Evolutionary conservation across 176 grass and related monocot genomes (phyloP), one percentile per base, ranked within the genome.

Genomic region (Oryza brachyantha): DNA sequence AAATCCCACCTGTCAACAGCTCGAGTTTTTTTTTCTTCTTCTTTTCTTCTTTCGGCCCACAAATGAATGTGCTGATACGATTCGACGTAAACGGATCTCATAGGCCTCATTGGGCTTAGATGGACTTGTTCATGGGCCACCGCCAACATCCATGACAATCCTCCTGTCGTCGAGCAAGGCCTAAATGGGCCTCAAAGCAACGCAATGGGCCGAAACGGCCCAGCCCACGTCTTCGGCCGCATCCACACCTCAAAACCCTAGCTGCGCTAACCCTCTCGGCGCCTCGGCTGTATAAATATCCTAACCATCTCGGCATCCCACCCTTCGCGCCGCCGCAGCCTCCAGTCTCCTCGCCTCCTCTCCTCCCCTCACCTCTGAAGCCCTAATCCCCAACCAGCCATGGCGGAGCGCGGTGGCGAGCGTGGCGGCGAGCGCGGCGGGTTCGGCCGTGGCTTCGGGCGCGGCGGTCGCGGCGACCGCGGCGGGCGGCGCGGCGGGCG

Each of bases 401-500:
- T 92, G 90, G 90, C 86, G 69, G 90, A 92, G 22, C 87, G 90
- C 77, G 88, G 83, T n/a, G 66, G 75, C 27, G 79, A 82, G 48
- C 79, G 79, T 17, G 79, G 86, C 5, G 87, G 78, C 22, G 85
- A 87, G 16, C 85, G 85, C 9, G 85, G 90, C 25, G 89, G 85
- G 0, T 86, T 87, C 64, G 77, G 89, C 1, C 85, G 89, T 17
- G 89, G 85, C 19, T 91, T 91, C 22, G 88, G 88, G 1, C 81
- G 87, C 5, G 78, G 88, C 27, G 78, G 63, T 1, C 40, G 27
- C 2, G 79, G 86, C 2, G 74, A 73, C 1, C 75, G 82, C 11
- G 84, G 85, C 0, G 82, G 42, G 42, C 42, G 89, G 1, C 85
- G 89, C 1, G 83, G 87, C 3, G 78, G 84, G 0, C 76, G 70